Conservation (phyloP, 1,284 basidiomycete species). For the Apiotrichum montevideense region DNA sequence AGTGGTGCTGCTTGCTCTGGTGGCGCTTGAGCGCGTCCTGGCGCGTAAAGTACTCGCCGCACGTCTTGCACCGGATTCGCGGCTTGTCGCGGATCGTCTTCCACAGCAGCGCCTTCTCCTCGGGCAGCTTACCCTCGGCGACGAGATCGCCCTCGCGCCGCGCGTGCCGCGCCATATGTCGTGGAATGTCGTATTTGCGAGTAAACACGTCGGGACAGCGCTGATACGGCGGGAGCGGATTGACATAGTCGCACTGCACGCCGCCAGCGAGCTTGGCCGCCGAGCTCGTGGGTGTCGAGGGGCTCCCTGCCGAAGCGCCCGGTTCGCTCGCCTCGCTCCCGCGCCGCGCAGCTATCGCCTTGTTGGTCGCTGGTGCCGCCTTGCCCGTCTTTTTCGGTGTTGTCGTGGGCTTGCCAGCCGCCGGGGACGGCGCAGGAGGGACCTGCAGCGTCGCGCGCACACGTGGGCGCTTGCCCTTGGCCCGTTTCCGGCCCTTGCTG, state of each 20-base stretch:
- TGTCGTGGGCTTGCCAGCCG: neutral
- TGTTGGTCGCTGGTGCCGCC: neutral
- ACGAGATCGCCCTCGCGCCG: slow-evolving; percentile 42
- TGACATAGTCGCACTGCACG: slow-evolving; percentile 43
- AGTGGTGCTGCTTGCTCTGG: slow-evolving; percentile 35
- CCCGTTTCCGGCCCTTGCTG: slow-evolving; percentile 3
- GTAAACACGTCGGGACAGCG: slow-evolving; percentile 43
- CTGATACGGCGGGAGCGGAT: slow-evolving; percentile 43
- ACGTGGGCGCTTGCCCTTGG: slow-evolving; percentile 12
- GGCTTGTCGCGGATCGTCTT: slow-evolving; percentile 43
- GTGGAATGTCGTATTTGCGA: slow-evolving; percentile 43
- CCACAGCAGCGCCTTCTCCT: slow-evolving; percentile 43
- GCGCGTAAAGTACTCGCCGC: slow-evolving; percentile 41
- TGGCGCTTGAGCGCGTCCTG: slow-evolving; percentile 45
- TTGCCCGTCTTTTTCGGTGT: slow-evolving; percentile 6
- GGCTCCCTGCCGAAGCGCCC: too few relatives aligned
- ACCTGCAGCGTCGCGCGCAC: slow-evolving; percentile 10
- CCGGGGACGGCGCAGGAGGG: neutral
- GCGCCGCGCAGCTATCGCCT: neutral
- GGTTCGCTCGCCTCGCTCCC: neutral
- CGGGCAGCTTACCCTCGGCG: slow-evolving; percentile 36
- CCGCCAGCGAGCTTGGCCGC: slow-evolving; percentile 17
- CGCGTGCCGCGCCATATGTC: slow-evolving; percentile 45
- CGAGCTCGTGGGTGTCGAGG: neutral
- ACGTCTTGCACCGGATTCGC: slow-evolving; percentile 33